These are phyloP conservation scores for Cymodocea nodosa DNA, from an alignment of 116 monocot species.

Conservation along the genomic window DNA sequence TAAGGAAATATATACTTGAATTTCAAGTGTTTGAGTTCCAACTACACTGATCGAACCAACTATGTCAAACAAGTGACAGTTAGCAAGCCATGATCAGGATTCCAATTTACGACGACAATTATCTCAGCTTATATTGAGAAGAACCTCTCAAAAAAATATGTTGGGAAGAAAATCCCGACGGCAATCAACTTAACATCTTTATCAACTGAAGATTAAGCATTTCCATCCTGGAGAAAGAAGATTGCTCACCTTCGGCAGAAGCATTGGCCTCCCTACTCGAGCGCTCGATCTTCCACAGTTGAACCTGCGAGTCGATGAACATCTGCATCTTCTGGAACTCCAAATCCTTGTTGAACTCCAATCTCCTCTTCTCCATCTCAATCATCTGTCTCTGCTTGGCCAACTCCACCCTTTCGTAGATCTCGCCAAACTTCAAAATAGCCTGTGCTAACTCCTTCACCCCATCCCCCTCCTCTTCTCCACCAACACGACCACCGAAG, in stretches of 20 bases:
- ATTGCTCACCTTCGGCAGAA: background rate
- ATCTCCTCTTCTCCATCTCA: constrained; percentile 64
- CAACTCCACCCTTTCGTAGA: constrained; percentile 66
- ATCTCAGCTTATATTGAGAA: too few relatives aligned
- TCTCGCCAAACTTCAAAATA: constrained; percentile 39
- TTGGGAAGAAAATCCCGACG: too few relatives aligned
- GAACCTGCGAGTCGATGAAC: constrained; percentile 38
- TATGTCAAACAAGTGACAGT: too few relatives aligned
- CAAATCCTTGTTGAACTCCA: constrained; percentile 55
- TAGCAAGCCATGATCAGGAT: too few relatives aligned
- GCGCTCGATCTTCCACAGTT: constrained; percentile 33
- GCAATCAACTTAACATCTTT: background rate
- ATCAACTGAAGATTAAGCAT: constrained; percentile 4
- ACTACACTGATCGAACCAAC: too few relatives aligned
- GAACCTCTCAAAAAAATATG: too few relatives aligned
- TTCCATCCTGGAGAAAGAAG: background rate
- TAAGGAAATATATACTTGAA: too few relatives aligned
- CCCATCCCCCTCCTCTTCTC: constrained; percentile 5
- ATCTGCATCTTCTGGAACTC: constrained; percentile 60
- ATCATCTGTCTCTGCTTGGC: constrained; percentile 53
- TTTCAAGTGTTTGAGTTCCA: too few relatives aligned
- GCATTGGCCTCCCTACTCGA: background rate
- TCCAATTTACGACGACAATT: too few relatives aligned
- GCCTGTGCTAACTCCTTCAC: constrained; percentile 44
- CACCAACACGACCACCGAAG: background rate